Conservation (phyloP, 1,139 yeast genomes). For the Arxiozyma heterogenica region DNA sequence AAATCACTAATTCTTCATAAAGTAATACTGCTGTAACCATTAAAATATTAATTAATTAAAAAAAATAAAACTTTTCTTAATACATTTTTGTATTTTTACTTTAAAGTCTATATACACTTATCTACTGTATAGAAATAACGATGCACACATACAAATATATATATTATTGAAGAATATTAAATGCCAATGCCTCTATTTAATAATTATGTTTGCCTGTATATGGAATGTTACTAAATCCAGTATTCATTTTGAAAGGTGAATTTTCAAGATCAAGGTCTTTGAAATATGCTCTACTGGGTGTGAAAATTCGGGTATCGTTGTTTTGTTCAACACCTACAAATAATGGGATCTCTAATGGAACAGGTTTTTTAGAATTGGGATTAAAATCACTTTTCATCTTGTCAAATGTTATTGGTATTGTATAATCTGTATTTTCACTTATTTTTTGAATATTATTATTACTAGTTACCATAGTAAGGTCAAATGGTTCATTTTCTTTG, state of each 20-base stretch:
- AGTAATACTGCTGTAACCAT: background rate
- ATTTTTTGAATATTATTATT: no score
- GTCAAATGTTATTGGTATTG: background rate
- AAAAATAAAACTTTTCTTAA: background rate
- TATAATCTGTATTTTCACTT: background rate
- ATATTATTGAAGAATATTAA: background rate
- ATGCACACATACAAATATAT: background rate
- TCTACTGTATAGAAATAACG: background rate
- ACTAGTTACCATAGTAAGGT: background rate
- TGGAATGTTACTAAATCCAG: background rate
- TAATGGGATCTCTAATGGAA: background rate
- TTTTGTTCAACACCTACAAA: background rate
- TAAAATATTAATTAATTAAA: no score
- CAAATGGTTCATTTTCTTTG: background rate
- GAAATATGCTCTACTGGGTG: conserved; percentile 10
- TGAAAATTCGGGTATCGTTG: conserved; percentile 1
- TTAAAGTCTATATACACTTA: background rate
- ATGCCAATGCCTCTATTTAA: background rate
- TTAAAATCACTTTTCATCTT: background rate
- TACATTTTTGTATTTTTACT: background rate
- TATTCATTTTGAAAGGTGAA: background rate
- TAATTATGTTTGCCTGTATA: background rate
- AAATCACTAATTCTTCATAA: no score
- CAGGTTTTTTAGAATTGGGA: background rate
- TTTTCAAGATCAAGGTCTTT: background rate